Percentiles rank a stretch among this genome's conserved stretches.
Conservation (phyloP, 768 basidiomycete species). For the Butyriboletus loyo region DNA sequence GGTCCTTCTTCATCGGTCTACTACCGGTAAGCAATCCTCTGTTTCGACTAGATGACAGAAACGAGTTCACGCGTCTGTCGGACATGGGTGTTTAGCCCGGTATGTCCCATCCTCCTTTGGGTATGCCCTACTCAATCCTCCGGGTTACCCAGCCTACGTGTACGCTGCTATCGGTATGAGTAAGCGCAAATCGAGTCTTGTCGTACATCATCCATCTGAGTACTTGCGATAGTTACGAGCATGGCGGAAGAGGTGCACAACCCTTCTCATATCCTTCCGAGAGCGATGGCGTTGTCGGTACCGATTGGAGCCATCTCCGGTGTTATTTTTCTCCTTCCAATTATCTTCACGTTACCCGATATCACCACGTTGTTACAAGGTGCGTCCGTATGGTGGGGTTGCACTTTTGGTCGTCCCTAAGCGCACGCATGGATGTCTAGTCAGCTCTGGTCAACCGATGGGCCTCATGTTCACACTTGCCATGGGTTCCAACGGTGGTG, state of each 20-base stretch:
- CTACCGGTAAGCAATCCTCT: conserved; percentile 42
- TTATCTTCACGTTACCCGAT: conserved; percentile 64
- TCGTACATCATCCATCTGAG: conserved; percentile 2
- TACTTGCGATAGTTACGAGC: conserved; percentile 44
- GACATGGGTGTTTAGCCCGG: conserved; percentile 24
- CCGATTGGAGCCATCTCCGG: conserved; percentile 53
- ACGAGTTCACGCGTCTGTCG: background rate
- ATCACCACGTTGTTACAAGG: conserved; percentile 50
- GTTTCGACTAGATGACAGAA: background rate
- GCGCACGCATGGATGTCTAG: conserved; percentile 25
- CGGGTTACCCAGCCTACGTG: conserved; percentile 44
- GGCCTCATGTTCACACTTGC: conserved; percentile 60
- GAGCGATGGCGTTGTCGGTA: conserved; percentile 51
- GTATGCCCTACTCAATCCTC: background rate
- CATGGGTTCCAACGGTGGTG: conserved; percentile 60
- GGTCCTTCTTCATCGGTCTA: conserved; percentile 67
- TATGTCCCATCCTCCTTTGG: conserved; percentile 4
- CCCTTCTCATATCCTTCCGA: conserved; percentile 52
- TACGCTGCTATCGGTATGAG: conserved; percentile 64
- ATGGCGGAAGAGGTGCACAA: conserved; percentile 69
- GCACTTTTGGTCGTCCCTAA: conserved; percentile 1
- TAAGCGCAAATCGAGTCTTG: conserved; percentile 20
- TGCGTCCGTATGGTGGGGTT: conserved; percentile 20
- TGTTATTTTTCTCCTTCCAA: conserved; percentile 55
- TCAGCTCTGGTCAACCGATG: conserved; percentile 60